Percentiles rank a stretch among this genome's conserved stretches.
These are phyloP conservation scores for Arbutus unedo DNA, from an alignment of 148 eudicot genomes.

Conservation along the genomic window DNA sequence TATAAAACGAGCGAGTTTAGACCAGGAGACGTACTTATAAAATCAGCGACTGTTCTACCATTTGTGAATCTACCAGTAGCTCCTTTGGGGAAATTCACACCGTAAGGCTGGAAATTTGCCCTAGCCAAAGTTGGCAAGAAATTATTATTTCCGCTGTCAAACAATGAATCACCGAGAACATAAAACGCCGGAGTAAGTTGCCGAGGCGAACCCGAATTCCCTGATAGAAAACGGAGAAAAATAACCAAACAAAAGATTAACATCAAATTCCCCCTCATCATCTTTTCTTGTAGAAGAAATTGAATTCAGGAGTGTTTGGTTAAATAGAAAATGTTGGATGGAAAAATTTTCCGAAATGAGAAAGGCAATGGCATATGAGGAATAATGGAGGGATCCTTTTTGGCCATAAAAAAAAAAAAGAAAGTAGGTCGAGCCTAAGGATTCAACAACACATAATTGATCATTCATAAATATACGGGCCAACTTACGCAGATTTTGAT, in stretches of 20 bases:
- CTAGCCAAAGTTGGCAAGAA: constrained; percentile 53
- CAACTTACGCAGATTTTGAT: too few species aligned
- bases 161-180: constrained; percentile 64
- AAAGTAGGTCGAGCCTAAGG: not conserved
- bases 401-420: not conserved
- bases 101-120: constrained; percentile 66
- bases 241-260: not conserved
- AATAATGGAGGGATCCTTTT: not conserved
- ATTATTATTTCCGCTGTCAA: constrained; percentile 74
- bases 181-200: constrained; percentile 53
- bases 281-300: not conserved
- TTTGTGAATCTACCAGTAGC: constrained; percentile 74
- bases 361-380: not conserved
- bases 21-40: constrained; percentile 38
- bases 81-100: constrained; percentile 46
- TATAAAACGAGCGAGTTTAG: not conserved
- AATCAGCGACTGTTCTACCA: constrained; percentile 62
- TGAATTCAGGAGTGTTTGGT: not conserved
- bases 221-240: not conserved
- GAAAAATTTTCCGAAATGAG: not conserved
- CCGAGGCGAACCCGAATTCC: not conserved
- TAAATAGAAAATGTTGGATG: not conserved
- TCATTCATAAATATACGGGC: too few species aligned
- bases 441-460: not conserved
- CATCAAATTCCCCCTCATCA: not conserved